A percentile compares a stretch with the other conserved stretches of the same genome.
Conservation (phyloP, 140 eudicot genomes). For the Erigeron philadelphicus region DNA sequence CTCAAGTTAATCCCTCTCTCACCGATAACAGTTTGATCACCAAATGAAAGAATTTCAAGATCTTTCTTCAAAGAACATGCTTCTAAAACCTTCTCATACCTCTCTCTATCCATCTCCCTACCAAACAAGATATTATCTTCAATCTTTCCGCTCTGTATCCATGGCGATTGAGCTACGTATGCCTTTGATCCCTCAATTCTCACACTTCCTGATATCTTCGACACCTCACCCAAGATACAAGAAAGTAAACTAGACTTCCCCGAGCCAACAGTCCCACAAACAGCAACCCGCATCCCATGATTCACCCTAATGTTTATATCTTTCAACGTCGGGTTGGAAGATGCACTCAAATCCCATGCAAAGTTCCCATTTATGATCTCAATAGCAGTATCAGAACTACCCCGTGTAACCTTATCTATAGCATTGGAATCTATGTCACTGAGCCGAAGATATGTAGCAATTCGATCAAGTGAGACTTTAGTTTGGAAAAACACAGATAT, state of each 20-base stretch:
- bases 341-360: slow-evolving; percentile 55
- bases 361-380: slow-evolving; percentile 67
- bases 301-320: slow-evolving; percentile 58
- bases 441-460: slow-evolving; percentile 65
- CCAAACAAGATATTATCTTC: slow-evolving; percentile 93
- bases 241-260: slow-evolving; percentile 88
- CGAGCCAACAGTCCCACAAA: slow-evolving; percentile 91
- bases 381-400: slow-evolving; percentile 47
- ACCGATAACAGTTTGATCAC: slow-evolving; percentile 92
- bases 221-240: slow-evolving; percentile 74
- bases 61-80: slow-evolving; percentile 86
- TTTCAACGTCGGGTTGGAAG: slow-evolving; percentile 46
- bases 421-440: slow-evolving; percentile 54
- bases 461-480: slow-evolving; percentile 89
- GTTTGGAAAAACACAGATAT: slow-evolving; percentile 76
- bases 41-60: slow-evolving; percentile 71
- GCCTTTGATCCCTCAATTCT: slow-evolving; percentile 71
- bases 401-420: slow-evolving; percentile 46
- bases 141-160: slow-evolving; percentile 97
- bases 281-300: slow-evolving; percentile 78
- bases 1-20: slow-evolving; percentile 96
- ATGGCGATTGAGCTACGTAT: slow-evolving; percentile 82
- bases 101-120: slow-evolving; percentile 61
- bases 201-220: slow-evolving; percentile 62
- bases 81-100: slow-evolving; percentile 69